These are phyloP conservation scores for Aspergillus cejpii DNA, from an alignment of 2,329 filamentous ascomycete species.

Conservation along the genomic window DNA sequence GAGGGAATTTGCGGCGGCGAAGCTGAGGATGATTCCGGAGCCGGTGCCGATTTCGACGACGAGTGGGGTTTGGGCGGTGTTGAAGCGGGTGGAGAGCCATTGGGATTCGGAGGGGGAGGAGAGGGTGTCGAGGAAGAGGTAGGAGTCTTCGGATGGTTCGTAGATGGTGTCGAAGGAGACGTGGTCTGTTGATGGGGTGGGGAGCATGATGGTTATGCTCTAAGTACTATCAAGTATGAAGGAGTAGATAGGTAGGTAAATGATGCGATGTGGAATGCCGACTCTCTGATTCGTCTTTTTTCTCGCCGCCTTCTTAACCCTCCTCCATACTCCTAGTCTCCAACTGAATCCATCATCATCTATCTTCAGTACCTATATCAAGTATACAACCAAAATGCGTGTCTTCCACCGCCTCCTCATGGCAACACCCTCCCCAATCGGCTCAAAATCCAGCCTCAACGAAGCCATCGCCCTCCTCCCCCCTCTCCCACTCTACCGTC, in stretches of 20 bases:
- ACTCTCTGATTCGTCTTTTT: conserved; percentile 13
- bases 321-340: background rate
- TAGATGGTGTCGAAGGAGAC: conserved; percentile 84
- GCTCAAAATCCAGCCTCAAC: conserved; percentile 38
- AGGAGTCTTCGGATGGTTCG: conserved; percentile 94
- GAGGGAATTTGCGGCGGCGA: conserved; percentile 67
- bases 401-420: conserved; percentile 33
- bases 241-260: too few relatives aligned
- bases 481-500: conserved; percentile 81
- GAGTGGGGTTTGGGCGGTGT: conserved; percentile 45
- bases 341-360: conserved; percentile 7
- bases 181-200: conserved; percentile 88
- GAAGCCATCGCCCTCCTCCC: conserved; percentile 65
- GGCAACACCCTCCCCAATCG: conserved; percentile 36
- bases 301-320: conserved; percentile 19
- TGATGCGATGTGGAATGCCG: conserved; percentile 6
- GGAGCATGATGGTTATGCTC: conserved; percentile 60
- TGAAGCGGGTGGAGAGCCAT: conserved; percentile 63
- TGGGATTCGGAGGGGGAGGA: conserved; percentile 61
- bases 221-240: too few relatives aligned
- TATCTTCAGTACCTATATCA: too few relatives aligned
- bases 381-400: conserved; percentile 32
- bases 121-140: conserved; percentile 84
- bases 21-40: conserved; percentile 89
- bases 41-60: conserved; percentile 84